Conservation (phyloP, 306 rosid species). For the Ormosia emarginata region DNA sequence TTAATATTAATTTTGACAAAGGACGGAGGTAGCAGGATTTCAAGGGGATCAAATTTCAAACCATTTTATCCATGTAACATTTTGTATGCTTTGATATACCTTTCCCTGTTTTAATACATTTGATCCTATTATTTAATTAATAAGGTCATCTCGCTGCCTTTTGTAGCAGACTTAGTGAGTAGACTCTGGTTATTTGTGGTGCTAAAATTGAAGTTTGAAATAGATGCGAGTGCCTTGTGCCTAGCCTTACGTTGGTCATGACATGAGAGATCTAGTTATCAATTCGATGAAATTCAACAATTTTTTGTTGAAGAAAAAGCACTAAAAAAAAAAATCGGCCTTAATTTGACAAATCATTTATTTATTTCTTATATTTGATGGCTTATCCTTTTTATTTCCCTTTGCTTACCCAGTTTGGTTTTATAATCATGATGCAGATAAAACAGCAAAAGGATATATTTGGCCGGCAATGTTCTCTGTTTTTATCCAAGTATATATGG, state of each 20-base stretch:
- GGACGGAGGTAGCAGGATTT: slow-evolving; percentile 4
- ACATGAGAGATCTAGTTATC: neutral
- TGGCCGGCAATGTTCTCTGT: slow-evolving; percentile 61
- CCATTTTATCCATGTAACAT: neutral
- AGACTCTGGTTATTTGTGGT: neutral
- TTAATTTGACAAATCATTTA: slow-evolving; percentile 8
- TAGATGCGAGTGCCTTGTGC: neutral
- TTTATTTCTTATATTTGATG: neutral
- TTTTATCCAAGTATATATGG: slow-evolving; percentile 68
- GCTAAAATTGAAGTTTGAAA: neutral
- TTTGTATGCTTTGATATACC: neutral
- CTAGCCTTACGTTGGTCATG: neutral
- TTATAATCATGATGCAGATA: slow-evolving; percentile 55
- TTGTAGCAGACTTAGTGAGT: neutral
- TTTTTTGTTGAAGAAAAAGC: neutral
- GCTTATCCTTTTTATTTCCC: neutral
- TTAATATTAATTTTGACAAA: slow-evolving; percentile 10
- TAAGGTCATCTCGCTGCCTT: neutral
- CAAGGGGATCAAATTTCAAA: slow-evolving; percentile 8
- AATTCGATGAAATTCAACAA: neutral
- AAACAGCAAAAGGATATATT: slow-evolving; percentile 69
- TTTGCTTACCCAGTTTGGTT: slow-evolving; percentile 28
- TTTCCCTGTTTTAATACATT: neutral
- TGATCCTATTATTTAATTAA: neutral
- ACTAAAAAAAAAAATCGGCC: neutral